phyloP scores from a whole-genome alignment of 176 grass and related monocot species.

The Musa itinerans region DNA sequence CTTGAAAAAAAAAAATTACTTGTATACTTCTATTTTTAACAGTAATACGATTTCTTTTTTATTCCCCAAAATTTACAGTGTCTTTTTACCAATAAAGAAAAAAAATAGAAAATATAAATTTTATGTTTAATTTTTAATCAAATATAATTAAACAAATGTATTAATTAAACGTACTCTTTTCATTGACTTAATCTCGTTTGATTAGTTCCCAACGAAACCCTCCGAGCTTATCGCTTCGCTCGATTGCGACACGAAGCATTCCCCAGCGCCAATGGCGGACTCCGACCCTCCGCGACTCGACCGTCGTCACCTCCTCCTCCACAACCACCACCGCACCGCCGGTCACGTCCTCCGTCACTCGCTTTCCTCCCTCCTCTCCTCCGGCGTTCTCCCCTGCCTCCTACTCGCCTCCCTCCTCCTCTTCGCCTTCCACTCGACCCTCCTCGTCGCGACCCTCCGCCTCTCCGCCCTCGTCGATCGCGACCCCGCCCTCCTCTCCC shows the following conservation, averaged over 20 bases:
- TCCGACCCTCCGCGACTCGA: conserved; percentile 3
- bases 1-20: too few relatives aligned
- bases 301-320: not conserved
- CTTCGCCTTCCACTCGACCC: conserved; percentile 59
- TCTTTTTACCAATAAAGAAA: too few relatives aligned
- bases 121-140: too few relatives aligned
- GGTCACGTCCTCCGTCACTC: conserved; percentile 45
- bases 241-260: not conserved
- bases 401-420: conserved; percentile 58
- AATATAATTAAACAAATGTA: too few relatives aligned
- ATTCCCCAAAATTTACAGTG: too few relatives aligned
- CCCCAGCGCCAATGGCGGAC: not conserved
- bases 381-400: conserved; percentile 29
- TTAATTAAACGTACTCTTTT: too few relatives aligned
- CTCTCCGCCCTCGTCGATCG: conserved; percentile 52
- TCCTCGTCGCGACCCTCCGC: conserved; percentile 55
- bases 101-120: too few relatives aligned
- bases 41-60: too few relatives aligned
- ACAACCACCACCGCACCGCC: conserved; percentile 36
- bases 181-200: too few relatives aligned
- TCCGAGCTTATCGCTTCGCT: not conserved
- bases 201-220: not conserved
- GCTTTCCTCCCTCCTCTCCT: conserved; percentile 34
- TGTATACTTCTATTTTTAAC: too few relatives aligned
- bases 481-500: conserved; percentile 52